Conservation (phyloP, 768 basidiomycete species). For the Coprinopsis cinerea region DNA sequence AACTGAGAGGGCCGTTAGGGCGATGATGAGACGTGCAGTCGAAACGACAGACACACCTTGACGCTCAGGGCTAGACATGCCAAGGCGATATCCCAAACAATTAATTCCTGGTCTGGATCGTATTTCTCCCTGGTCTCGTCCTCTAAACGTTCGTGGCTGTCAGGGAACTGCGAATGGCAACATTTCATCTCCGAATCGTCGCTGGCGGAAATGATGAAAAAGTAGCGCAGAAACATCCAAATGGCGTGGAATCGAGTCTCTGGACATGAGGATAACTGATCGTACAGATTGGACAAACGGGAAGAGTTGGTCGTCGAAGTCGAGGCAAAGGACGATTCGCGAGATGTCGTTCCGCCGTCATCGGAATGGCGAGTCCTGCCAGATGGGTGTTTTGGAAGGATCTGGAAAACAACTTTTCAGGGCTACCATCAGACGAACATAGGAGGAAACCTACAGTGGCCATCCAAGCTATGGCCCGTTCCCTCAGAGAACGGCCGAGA, state of each 20-base stretch:
- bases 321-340: slow-evolving; percentile 13
- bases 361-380: slow-evolving; percentile 6
- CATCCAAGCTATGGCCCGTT: slow-evolving; percentile 19
- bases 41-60: slow-evolving; percentile 36
- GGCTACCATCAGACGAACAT: too few species aligned
- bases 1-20: slow-evolving; percentile 30
- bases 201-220: slow-evolving; percentile 24
- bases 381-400: slow-evolving; percentile 16
- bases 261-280: slow-evolving; percentile 47
- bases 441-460: neutral
- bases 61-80: slow-evolving; percentile 55
- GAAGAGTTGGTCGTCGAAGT: slow-evolving; percentile 6
- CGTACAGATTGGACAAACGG: slow-evolving; percentile 32
- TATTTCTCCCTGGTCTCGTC: neutral
- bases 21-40: neutral
- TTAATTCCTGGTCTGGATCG: slow-evolving; percentile 10
- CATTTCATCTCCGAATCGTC: neutral
- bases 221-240: slow-evolving; percentile 54
- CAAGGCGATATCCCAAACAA: slow-evolving; percentile 55
- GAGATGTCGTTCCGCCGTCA: slow-evolving; percentile 5
- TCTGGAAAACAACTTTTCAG: slow-evolving; percentile 13
- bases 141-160: neutral
- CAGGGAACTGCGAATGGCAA: neutral
- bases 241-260: slow-evolving; percentile 65
- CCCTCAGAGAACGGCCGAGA: slow-evolving; percentile 14